These are phyloP conservation scores for Triticum monococcum DNA, from an alignment of 176 grass and related monocot genomes.

Conservation along the genomic window DNA sequence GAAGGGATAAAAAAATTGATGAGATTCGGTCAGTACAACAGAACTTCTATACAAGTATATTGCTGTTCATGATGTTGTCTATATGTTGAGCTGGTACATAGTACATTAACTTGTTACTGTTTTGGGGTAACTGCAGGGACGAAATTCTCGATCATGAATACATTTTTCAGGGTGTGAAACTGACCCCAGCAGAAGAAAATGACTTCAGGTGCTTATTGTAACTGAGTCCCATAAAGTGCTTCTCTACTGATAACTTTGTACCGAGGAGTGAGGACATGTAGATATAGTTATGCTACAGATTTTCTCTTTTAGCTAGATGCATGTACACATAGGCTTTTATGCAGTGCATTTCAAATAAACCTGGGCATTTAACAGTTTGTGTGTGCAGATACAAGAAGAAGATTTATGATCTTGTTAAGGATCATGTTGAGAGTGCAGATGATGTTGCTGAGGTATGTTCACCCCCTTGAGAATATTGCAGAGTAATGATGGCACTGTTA, in stretches of 20 bases:
- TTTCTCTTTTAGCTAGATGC: background rate
- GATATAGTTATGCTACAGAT: background rate
- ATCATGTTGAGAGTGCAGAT: slow-evolving; percentile 59
- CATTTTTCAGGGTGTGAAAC: slow-evolving; percentile 78
- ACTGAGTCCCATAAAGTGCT: background rate
- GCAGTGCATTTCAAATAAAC: slow-evolving; percentile 16
- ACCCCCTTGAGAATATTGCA: background rate
- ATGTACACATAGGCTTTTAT: background rate
- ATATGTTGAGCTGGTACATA: background rate
- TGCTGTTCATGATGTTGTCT: slow-evolving; percentile 15
- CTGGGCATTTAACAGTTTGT: slow-evolving; percentile 23
- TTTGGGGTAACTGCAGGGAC: slow-evolving; percentile 51
- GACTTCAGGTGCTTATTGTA: slow-evolving; percentile 57
- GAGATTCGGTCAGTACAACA: slow-evolving; percentile 68
- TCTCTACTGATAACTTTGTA: slow-evolving; percentile 20
- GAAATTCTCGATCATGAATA: slow-evolving; percentile 92
- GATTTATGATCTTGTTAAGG: slow-evolving; percentile 73
- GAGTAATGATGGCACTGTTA: background rate
- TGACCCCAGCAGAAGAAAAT: slow-evolving; percentile 79
- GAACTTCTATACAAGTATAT: slow-evolving; percentile 24
- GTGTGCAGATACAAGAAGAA: slow-evolving; percentile 70
- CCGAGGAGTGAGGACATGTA: background rate
- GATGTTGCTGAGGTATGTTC: slow-evolving; percentile 62
- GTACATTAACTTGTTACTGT: slow-evolving; percentile 10
- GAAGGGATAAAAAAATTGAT: slow-evolving; percentile 89